Evolutionary conservation across 2,329 filamentous ascomycete species (phyloP), one percentile per base, ranked within the genome.

Genomic region (Aspergillus costaricaensis): DNA sequence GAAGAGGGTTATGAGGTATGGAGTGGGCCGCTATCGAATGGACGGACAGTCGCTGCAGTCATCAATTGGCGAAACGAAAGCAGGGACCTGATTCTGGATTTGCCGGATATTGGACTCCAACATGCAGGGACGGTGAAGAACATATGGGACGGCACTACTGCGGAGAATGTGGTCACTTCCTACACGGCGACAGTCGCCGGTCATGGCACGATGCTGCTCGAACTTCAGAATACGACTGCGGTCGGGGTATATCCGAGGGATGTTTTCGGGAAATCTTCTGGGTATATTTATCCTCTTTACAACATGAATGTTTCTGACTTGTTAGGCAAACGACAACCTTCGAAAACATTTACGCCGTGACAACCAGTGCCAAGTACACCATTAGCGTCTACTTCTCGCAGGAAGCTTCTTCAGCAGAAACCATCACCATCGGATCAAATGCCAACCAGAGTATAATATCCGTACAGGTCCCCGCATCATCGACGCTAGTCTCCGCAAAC

Each of bases 1-100:
- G 77, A 81, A 21, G 78, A 81, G 27, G 77, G 79, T 44, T 84
- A 80, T 71, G 83, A 85, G 57, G 69, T 84, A 0, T 85, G 81
- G 81, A 77, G 78, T 25, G 82, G 82, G 0, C 74, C 79, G 7
- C 73, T 85, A 1, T 81, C 81, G 0, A 77, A 72, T 1, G 73
- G 70, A 0, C 72, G 80, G 3, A 76, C 71, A 4, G 81, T 83
- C 0, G 72, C 81, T 0, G 82, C 78, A 0, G 60, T 84, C 12
- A 76, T 82, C 6, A 85, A 85, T 67, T 85, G 82, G 83, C 73
- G 70, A 39, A 80, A 81, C 39, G 74, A 77, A 51, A 73, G 76
- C 0, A 76, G 81, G 58, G 72, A 74, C 0, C 72, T 83, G 12
- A 70, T 76, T 0, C 62, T 85, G 4, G 74, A 82, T 60, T 64